Evolutionary conservation across 768 basidiomycete species (phyloP).

Genomic region (Psilocybe sp.): DNA sequence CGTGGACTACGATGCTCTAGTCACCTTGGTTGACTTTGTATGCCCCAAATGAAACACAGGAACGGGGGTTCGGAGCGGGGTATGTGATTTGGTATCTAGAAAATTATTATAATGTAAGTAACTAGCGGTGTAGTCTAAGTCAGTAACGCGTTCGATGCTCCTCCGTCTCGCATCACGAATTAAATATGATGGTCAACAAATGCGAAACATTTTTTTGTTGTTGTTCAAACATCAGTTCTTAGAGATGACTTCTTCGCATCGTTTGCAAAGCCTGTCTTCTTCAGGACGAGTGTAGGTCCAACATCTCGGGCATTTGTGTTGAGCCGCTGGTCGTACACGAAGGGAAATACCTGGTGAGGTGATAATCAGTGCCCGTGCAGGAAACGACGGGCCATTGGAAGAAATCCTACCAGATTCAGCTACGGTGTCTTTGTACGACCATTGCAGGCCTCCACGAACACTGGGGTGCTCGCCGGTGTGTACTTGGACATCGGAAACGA

Average conservation of each 20-base stretch:
- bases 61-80: no score
- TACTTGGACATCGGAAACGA: slow-evolving; percentile 70
- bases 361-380: slow-evolving; percentile 25
- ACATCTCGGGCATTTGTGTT: slow-evolving; percentile 84
- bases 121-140: no score
- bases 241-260: slow-evolving; percentile 45
- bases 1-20: slow-evolving; percentile 12
- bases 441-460: background rate
- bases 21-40: slow-evolving; percentile 18
- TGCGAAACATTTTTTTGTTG: no score
- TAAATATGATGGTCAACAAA: no score
- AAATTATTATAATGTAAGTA: no score
- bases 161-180: no score
- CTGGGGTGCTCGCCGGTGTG: slow-evolving; percentile 30
- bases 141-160: no score
- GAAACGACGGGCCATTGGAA: background rate
- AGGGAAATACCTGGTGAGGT: slow-evolving; percentile 33
- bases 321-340: slow-evolving; percentile 57
- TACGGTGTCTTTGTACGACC: slow-evolving; percentile 5
- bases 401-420: slow-evolving; percentile 1
- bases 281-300: slow-evolving; percentile 71
- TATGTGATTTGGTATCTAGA: no score
- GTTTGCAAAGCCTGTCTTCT: slow-evolving; percentile 54
- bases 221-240: no score
- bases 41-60: slow-evolving; percentile 3